phyloP scores from a whole-genome alignment of 2,329 filamentous ascomycete genomes.

The Lojkania enalia region DNA sequence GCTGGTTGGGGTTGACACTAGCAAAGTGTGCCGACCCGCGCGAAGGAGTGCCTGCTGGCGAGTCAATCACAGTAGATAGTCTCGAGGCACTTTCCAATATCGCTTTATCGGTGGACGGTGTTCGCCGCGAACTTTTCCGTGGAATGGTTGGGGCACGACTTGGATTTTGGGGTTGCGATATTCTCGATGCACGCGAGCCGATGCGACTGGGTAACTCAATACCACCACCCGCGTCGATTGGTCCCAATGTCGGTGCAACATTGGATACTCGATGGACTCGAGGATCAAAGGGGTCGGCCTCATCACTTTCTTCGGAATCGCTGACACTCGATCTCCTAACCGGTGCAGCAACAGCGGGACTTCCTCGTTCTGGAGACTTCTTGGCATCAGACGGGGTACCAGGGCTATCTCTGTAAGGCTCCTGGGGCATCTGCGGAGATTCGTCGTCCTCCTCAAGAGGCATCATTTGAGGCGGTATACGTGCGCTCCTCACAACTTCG shows the following conservation, averaged over 20 bases:
- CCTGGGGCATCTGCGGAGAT: conserved; percentile 30
- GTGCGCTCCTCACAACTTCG: conserved; percentile 88
- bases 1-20: conserved; percentile 25
- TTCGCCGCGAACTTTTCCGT: conserved; percentile 67
- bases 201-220: conserved; percentile 67
- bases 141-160: conserved; percentile 57
- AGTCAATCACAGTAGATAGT: conserved; percentile 34
- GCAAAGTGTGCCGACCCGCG: conserved; percentile 16
- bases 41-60: conserved; percentile 17
- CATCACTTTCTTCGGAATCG: conserved; percentile 38
- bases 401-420: conserved; percentile 60
- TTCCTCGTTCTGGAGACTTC: conserved; percentile 13
- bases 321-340: conserved; percentile 49
- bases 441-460: conserved; percentile 65
- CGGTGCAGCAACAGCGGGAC: conserved; percentile 17
- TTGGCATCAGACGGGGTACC: conserved; percentile 30
- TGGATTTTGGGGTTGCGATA: conserved; percentile 23
- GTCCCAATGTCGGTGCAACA: conserved; percentile 61
- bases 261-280: conserved; percentile 51
- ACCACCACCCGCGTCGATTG: conserved; percentile 61
- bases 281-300: conserved; percentile 52
- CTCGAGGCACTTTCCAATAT: conserved; percentile 26
- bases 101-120: conserved; percentile 33
- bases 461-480: conserved; percentile 76
- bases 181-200: conserved; percentile 60